phyloP scores from a whole-genome alignment of 2,329 filamentous ascomycete species.

The Cercospora sojina region DNA sequence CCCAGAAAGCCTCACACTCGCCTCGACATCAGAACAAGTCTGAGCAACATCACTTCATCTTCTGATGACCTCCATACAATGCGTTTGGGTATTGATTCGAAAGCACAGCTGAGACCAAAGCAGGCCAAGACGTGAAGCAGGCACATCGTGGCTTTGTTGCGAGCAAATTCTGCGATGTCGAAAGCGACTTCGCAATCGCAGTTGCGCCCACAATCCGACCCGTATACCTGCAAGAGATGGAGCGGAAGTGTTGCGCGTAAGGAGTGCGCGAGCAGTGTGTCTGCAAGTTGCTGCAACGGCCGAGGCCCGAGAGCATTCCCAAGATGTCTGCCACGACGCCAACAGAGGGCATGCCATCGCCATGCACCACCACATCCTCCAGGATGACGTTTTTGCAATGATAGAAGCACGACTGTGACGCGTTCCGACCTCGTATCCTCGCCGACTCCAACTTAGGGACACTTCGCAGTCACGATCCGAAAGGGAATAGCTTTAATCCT shows the following conservation, averaged over 20 bases:
- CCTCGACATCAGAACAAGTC: background rate
- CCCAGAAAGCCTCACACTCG: background rate
- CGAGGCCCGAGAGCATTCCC: background rate
- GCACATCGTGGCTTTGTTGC: background rate
- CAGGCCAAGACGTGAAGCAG: background rate
- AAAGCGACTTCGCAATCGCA: background rate
- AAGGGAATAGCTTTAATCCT: constrained; percentile 2
- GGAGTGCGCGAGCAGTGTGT: background rate
- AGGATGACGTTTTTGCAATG: background rate
- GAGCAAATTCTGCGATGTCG: background rate
- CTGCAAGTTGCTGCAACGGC: background rate
- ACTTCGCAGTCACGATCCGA: constrained; percentile 6
- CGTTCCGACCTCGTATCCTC: background rate
- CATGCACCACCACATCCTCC: background rate
- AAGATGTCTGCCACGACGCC: background rate
- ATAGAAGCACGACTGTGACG: background rate
- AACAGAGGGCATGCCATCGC: background rate
- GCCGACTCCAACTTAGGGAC: background rate
- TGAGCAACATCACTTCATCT: background rate
- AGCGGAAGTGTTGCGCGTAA: background rate
- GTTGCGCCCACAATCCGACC: background rate
- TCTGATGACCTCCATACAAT: background rate
- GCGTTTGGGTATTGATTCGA: background rate
- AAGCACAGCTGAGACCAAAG: background rate
- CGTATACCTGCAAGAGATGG: background rate